A percentile compares a stretch with the other conserved stretches of the same genome.
phyloP scores from a whole-genome alignment of 257 asterid genomes.

The Buddleja alternifolia region DNA sequence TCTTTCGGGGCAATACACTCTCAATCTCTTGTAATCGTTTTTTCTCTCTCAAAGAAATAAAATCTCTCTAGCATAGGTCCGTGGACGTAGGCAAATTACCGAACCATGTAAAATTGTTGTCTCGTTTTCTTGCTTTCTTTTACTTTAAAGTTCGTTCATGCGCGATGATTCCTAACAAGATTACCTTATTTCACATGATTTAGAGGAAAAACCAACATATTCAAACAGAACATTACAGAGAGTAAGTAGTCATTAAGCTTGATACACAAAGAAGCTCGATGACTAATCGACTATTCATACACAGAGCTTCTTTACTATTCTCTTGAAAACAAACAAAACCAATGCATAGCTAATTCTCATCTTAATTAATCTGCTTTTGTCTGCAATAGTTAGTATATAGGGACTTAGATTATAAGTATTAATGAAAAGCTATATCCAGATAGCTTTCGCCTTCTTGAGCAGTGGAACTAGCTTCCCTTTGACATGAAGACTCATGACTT shows the following conservation, averaged over 20 bases:
- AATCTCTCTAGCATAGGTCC: no score
- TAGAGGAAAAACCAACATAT: background rate
- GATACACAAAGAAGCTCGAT: conserved; percentile 26
- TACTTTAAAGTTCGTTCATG: no score
- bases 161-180: no score
- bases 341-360: background rate
- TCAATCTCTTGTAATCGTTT: no score
- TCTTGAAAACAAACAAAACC: no score
- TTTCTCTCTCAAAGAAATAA: no score
- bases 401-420: background rate
- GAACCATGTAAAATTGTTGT: no score
- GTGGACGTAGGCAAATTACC: no score
- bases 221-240: conserved; percentile 5
- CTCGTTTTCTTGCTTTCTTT: no score
- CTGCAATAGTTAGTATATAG: background rate
- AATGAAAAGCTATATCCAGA: conserved; percentile 46
- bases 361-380: background rate
- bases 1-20: no score
- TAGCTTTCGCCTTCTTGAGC: conserved; percentile 69
- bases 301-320: background rate
- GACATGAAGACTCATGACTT: conserved; percentile 66
- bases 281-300: conserved; percentile 12
- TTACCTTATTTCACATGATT: background rate
- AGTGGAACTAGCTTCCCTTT: conserved; percentile 58
- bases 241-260: conserved; percentile 4